Percentiles rank a stretch among this genome's conserved stretches.
These are phyloP conservation scores for Isatis lusitanica DNA, from an alignment of 441 rosid species.

Conservation along the genomic window DNA sequence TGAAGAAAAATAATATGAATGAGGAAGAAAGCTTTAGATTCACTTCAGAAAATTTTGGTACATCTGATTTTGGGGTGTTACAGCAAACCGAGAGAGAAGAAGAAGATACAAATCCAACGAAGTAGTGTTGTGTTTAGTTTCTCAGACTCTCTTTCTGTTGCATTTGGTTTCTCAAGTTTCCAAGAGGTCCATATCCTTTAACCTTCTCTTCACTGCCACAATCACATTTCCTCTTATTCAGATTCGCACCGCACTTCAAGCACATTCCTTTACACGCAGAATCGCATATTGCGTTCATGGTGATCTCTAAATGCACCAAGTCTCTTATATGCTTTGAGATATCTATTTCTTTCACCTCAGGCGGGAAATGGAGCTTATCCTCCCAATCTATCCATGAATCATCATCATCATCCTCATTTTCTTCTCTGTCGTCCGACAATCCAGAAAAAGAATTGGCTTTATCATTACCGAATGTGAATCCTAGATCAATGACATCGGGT, in stretches of 20 bases:
- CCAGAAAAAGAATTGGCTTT: slow-evolving; percentile 37
- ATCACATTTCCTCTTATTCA: slow-evolving; percentile 61
- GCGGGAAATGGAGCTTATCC: slow-evolving; percentile 72
- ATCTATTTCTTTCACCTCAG: slow-evolving; percentile 65
- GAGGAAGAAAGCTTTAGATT: slow-evolving; percentile 4
- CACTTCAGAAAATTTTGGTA: not conserved
- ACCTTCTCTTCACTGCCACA: slow-evolving; percentile 52
- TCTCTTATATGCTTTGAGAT: slow-evolving; percentile 82
- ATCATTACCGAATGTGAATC: slow-evolving; percentile 42
- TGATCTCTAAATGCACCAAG: slow-evolving; percentile 75
- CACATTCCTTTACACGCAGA: slow-evolving; percentile 77
- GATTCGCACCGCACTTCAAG: slow-evolving; percentile 70
- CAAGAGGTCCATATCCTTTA: slow-evolving; percentile 64
- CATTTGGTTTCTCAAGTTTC: slow-evolving; percentile 66
- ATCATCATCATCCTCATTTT: slow-evolving; percentile 40
- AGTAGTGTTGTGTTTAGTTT: slow-evolving; percentile 8
- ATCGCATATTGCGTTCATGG: slow-evolving; percentile 64
- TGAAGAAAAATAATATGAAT: not conserved
- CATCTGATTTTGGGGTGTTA: slow-evolving; percentile 7
- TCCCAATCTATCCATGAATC: slow-evolving; percentile 73
- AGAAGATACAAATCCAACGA: slow-evolving; percentile 5
- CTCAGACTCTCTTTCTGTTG: slow-evolving; percentile 36
- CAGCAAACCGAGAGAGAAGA: not conserved
- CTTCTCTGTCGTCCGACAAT: slow-evolving; percentile 32
- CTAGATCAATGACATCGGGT: slow-evolving; percentile 63